These are phyloP conservation scores for Gamarada debralockiae DNA, from an alignment of 495 filamentous ascomycete species.

Conservation along the genomic window DNA sequence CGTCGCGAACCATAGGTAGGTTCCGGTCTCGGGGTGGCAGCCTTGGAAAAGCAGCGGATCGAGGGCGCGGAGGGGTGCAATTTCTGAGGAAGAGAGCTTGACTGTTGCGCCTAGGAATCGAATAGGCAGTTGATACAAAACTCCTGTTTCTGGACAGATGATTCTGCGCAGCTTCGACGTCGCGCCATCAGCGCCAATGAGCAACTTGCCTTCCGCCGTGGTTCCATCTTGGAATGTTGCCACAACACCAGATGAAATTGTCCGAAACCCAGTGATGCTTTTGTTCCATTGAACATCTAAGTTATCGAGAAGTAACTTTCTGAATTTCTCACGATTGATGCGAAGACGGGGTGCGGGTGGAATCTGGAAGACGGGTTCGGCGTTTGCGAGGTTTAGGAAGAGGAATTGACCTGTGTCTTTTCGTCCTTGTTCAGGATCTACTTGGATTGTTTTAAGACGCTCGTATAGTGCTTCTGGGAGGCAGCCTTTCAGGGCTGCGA, in stretches of 20 bases:
- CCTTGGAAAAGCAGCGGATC: conserved; percentile 62
- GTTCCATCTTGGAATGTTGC: conserved; percentile 36
- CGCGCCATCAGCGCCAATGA: conserved; percentile 42
- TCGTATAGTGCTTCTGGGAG: conserved; percentile 32
- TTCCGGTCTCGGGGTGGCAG: conserved; percentile 48
- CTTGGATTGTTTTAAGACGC: conserved; percentile 35
- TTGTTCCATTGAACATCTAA: conserved; percentile 48
- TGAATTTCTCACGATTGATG: conserved; percentile 36
- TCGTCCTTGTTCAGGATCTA: conserved; percentile 33
- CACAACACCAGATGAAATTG: conserved; percentile 26
- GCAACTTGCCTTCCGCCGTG: conserved; percentile 25
- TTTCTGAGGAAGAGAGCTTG: conserved; percentile 35
- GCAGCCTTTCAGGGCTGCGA: conserved; percentile 31
- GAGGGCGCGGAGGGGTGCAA: conserved; percentile 39
- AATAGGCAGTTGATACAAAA: conserved; percentile 42
- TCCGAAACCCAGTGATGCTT: conserved; percentile 34
- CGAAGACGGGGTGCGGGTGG: conserved; percentile 35
- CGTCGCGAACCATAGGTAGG: conserved; percentile 51
- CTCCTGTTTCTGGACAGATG: conserved; percentile 29
- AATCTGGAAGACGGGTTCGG: conserved; percentile 32
- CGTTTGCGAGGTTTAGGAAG: conserved; percentile 39
- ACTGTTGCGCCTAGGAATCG: conserved; percentile 44
- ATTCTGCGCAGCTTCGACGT: conserved; percentile 32
- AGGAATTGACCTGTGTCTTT: conserved; percentile 31
- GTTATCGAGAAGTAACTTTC: conserved; percentile 33